Evolutionary conservation across 768 basidiomycete species (phyloP), one percentile per base, ranked within the genome.

Genomic region (Tricholoma flavovirens): DNA sequence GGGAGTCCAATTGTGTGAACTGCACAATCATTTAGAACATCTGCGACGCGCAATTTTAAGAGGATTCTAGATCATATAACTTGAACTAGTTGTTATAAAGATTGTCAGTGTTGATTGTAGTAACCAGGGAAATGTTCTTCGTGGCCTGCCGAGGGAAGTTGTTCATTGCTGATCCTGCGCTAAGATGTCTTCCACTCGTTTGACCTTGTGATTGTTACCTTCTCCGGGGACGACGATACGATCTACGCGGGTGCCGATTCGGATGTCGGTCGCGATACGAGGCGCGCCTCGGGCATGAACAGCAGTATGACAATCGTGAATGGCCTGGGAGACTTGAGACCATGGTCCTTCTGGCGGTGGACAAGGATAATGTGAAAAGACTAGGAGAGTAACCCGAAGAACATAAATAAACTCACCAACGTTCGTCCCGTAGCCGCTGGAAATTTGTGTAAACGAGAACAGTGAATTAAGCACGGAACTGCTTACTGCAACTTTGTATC

Each of bases 401-500:
- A 19, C 53, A 42, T 15, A 21, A 36, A 26, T 26, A 5, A 53
- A 17, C 73, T 43, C 61, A 80, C 90, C 92, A 38, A 96, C 64
- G 67, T 96, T 96, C 1, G 95, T 97, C 19, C 94, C 94, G 64
- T 95, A 97, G 5, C 91, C 92, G 63, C 92, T 93, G 58, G 15
- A 46, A 10, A 45, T 50, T 38, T 42, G 49, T 45, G 49, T 19
- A 33, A 36, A 36, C 12, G 46, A 46, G 43, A 30, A n/a, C 49
- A 49, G 29, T 3, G 49, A 21, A 19, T 7, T 2, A 24, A 26
- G 45, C 7, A 49, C 9, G 58, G 32, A 61, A 51, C 22, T 36
- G 69, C 80, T 78, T 68, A 84, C 88, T 89, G 88, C 79, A 90
- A 81, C 87, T 90, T 60, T 43, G 30, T 32, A 32, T 40, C 10